Percentiles rank a stretch among this genome's conserved stretches.
These are phyloP conservation scores for Tylopilus rubrobrunneus DNA, from an alignment of 768 basidiomycete species.

Conservation along the genomic window DNA sequence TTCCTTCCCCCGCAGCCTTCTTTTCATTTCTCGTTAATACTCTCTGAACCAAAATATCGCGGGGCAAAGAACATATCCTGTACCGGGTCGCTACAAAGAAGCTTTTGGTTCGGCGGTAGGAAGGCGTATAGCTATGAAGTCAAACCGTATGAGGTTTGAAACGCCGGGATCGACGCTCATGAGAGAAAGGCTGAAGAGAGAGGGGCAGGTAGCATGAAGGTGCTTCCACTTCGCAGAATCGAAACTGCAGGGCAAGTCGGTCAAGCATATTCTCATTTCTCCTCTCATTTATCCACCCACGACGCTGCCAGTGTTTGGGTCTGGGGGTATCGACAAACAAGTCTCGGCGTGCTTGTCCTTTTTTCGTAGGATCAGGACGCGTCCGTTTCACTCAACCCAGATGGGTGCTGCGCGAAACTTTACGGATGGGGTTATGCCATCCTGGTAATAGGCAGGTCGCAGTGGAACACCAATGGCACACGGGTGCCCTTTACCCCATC, in stretches of 20 bases:
- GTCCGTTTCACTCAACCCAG: not conserved
- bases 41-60: not conserved
- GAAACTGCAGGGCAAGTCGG: not conserved
- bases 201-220: not conserved
- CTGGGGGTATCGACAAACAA: slow-evolving; percentile 13
- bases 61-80: slow-evolving; percentile 1
- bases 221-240: slow-evolving; percentile 10
- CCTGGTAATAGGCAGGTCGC: not conserved
- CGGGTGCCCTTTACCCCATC: slow-evolving; percentile 21
- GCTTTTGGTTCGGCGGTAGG: not conserved
- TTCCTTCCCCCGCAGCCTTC: slow-evolving; percentile 1
- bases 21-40: not conserved
- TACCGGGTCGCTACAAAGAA: not conserved
- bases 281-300: slow-evolving; percentile 9
- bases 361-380: not conserved
- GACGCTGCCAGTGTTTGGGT: slow-evolving; percentile 11
- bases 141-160: slow-evolving; percentile 3
- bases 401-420: not conserved
- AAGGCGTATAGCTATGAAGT: not conserved
- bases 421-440: not conserved
- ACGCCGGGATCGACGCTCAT: slow-evolving; percentile 13
- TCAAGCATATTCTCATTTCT: not conserved
- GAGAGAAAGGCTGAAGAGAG: not conserved
- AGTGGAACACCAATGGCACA: not conserved
- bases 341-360: not conserved